Conservation (phyloP, 768 basidiomycete species). For the Pholiota microspora region DNA sequence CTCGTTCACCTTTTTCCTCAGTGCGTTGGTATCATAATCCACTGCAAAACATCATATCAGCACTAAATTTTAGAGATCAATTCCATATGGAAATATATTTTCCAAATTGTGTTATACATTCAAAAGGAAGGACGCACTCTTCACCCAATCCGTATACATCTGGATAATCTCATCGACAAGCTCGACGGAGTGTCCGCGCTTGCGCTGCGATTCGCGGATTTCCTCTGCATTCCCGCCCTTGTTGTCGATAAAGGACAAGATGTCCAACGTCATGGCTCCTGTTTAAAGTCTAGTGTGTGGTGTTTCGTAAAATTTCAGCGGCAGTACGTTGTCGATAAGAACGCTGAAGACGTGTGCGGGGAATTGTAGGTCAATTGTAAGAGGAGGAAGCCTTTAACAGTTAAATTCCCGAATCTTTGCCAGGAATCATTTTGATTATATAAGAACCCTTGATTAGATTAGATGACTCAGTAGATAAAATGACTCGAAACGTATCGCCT, state of each 20-base stretch:
- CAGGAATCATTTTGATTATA: no score
- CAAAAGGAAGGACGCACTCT: conserved; percentile 57
- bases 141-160: conserved; percentile 92
- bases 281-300: no score
- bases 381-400: no score
- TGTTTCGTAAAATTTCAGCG: no score
- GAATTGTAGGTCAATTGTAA: no score
- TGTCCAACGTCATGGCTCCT: conserved; percentile 73
- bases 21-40: conserved; percentile 79
- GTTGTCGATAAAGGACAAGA: conserved; percentile 75
- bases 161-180: conserved; percentile 92
- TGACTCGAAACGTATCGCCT: no score
- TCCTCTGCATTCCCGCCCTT: conserved; percentile 92
- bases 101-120: no score
- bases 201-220: conserved; percentile 90
- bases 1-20: conserved; percentile 82
- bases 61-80: neutral
- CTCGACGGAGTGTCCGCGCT: conserved; percentile 86
- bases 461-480: no score
- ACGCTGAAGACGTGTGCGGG: no score
- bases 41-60: conserved; percentile 42
- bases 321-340: no score
- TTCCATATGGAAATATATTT: neutral
- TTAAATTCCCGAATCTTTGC: no score
- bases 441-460: no score